phyloP scores from a whole-genome alignment of 2,329 filamentous ascomycete species.

The Neurospora crassa region DNA sequence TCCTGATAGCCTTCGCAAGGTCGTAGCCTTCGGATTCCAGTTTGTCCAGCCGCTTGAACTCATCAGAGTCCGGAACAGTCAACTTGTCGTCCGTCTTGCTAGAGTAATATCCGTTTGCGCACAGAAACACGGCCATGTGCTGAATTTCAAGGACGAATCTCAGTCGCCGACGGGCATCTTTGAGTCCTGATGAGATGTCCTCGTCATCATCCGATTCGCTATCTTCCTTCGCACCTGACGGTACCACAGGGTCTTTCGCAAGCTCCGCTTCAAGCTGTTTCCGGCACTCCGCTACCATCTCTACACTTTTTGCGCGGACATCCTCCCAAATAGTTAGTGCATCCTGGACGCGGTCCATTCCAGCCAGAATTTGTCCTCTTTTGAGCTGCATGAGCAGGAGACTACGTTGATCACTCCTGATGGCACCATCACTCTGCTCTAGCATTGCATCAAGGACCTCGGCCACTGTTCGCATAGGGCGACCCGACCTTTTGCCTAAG shows the following conservation, averaged over 20 bases:
- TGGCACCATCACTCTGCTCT: slow-evolving; percentile 62
- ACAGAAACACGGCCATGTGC: slow-evolving; percentile 77
- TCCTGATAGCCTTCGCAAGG: slow-evolving; percentile 63
- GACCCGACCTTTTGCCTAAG: slow-evolving; percentile 49
- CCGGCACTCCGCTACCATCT: slow-evolving; percentile 54
- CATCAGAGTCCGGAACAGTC: slow-evolving; percentile 56
- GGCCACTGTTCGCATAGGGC: slow-evolving; percentile 65
- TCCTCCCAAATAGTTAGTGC: slow-evolving; percentile 62
- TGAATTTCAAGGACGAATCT: slow-evolving; percentile 68
- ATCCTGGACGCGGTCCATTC: slow-evolving; percentile 55
- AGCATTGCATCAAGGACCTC: slow-evolving; percentile 91
- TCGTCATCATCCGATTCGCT: slow-evolving; percentile 27
- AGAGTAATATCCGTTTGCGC: slow-evolving; percentile 74
- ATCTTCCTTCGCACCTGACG: slow-evolving; percentile 18
- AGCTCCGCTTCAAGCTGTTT: slow-evolving; percentile 47
- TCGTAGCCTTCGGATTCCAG: slow-evolving; percentile 68
- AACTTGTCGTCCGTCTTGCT: slow-evolving; percentile 62
- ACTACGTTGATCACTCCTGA: slow-evolving; percentile 60
- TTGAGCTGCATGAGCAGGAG: slow-evolving; percentile 55
- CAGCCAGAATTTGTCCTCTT: slow-evolving; percentile 70
- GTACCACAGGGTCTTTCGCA: slow-evolving; percentile 24
- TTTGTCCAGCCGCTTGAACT: slow-evolving; percentile 56
- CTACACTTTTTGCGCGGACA: slow-evolving; percentile 38
- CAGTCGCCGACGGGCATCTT: slow-evolving; percentile 54
- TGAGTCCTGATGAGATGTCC: slow-evolving; percentile 31